Evolutionary conservation across 78 protist genomes (phyloP), one percentile per base, ranked within the genome.

Genomic region (Protostelium mycophagum): DNA sequence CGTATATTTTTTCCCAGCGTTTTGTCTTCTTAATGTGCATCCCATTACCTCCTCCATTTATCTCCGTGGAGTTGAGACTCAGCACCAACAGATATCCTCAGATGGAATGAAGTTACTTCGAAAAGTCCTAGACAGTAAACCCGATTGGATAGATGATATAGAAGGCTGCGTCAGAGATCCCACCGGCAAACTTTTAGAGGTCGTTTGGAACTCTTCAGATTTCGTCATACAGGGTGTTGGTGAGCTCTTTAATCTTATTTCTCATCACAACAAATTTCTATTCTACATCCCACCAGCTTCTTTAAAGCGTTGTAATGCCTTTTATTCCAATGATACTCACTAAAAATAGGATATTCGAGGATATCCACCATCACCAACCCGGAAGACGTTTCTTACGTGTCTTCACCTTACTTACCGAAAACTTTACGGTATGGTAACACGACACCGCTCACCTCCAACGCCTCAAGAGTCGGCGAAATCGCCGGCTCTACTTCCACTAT

Each of bases 361-460:
- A 25, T 23, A 34, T 89, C 91, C 0, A 34, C 38, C 0, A 34
- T 86, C 83, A 90, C 89, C 16, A 88, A 84, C 10, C 34, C 38
- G 1, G 92, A 90, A 86, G 92, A 86, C 73, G 92, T 90, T 1
- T 86, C 89, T 1, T 90, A 90, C 83, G 92, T 90, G 36, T 63
- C 86, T 0, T 34, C 73, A 0, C 92, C 92, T 28, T 86, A 90
- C 73, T 63, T 90, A 1, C 84, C 51, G 28, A 28, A 39, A 83
- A n/a, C 0, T 1, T 37, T 90, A n/a, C 91, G 88, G 31, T n/a
- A 29, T 34, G 36, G 38, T 16, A 51, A 51, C 1, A 88, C 29
- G 36, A 89, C 51, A 35, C 36, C 88, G 35, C 38, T 85, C 86
- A 38, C 39, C 16, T 37, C 38, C n/a, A 85, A 85, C 35, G 34